Evolutionary conservation across 2,329 filamentous ascomycete species (phyloP).

Genomic region (Diaporthe longicolla): DNA sequence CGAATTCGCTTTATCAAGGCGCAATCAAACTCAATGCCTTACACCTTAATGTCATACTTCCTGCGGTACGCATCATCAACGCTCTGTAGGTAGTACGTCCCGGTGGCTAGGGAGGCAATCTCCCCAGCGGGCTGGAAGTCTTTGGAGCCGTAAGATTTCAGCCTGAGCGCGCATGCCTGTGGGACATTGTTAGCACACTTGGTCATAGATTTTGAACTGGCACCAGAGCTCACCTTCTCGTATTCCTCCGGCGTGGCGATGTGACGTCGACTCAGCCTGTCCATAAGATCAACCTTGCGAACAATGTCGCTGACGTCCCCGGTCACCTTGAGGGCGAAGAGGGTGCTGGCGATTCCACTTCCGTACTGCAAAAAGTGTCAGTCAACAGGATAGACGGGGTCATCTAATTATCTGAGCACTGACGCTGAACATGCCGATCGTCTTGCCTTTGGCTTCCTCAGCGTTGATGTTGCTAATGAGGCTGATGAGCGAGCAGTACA

Average conservation of each 20-base stretch:
- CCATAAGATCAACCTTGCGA: slow-evolving; percentile 78
- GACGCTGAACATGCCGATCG: slow-evolving; percentile 83
- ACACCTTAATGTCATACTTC: slow-evolving; percentile 82
- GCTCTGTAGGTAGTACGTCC: slow-evolving; percentile 83
- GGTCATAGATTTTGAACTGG: no score
- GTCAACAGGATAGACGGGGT: not conserved
- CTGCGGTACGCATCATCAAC: slow-evolving; percentile 90
- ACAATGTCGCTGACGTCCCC: slow-evolving; percentile 78
- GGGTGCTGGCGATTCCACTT: slow-evolving; percentile 23
- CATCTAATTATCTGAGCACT: slow-evolving; percentile 76
- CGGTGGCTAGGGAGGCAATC: slow-evolving; percentile 73
- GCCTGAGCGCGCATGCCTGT: slow-evolving; percentile 83
- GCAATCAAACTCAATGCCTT: slow-evolving; percentile 44
- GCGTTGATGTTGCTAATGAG: slow-evolving; percentile 75
- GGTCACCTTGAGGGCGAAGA: slow-evolving; percentile 72
- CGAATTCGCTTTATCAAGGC: no score
- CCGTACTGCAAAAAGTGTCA: not conserved
- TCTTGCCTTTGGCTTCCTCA: slow-evolving; percentile 77
- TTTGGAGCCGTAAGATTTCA: slow-evolving; percentile 88
- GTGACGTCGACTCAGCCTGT: slow-evolving; percentile 75
- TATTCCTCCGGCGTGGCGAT: slow-evolving; percentile 79
- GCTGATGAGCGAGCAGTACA: slow-evolving; percentile 82
- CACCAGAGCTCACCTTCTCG: slow-evolving; percentile 72
- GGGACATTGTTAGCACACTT: not conserved
- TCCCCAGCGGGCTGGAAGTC: slow-evolving; percentile 79